A percentile compares a stretch with the other conserved stretches of the same genome.
Evolutionary conservation across 2,329 filamentous ascomycete species (phyloP).

Genomic region (Epichloe gansuensis): DNA sequence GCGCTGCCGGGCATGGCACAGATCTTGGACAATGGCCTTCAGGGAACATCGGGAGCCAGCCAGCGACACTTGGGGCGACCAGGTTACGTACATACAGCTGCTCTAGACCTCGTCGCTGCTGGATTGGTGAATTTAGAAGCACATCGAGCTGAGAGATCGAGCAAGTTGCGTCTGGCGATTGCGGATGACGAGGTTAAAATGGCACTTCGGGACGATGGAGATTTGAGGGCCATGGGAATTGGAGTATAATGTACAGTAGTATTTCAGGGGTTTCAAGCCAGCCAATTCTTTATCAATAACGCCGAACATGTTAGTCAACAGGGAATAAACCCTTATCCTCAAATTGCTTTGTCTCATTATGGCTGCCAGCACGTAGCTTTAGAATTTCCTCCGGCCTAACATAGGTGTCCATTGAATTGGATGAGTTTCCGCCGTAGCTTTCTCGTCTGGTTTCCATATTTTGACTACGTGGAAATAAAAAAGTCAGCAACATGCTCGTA

Average conservation of each 20-base stretch:
- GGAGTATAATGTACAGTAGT: slow-evolving; percentile 21
- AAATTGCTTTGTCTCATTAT: neutral
- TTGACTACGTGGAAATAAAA: slow-evolving; percentile 53
- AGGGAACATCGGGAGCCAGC: slow-evolving; percentile 14
- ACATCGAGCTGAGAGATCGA: slow-evolving; percentile 69
- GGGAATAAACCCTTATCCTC: neutral
- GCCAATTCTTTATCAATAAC: neutral
- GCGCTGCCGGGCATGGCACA: slow-evolving; percentile 25
- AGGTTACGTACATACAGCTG: slow-evolving; percentile 51
- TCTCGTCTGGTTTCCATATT: slow-evolving; percentile 90
- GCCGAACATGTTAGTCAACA: neutral
- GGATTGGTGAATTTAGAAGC: slow-evolving; percentile 79
- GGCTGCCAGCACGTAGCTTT: slow-evolving; percentile 9
- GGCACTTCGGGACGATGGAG: slow-evolving; percentile 77
- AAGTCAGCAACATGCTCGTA: slow-evolving; percentile 32
- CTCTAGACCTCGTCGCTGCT: slow-evolving; percentile 73
- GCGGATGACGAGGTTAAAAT: slow-evolving; percentile 84
- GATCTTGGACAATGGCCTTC: slow-evolving; percentile 20
- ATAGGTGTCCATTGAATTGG: slow-evolving; percentile 87
- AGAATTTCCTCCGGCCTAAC: slow-evolving; percentile 65
- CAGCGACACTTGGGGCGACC: slow-evolving; percentile 22
- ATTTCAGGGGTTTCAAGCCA: slow-evolving; percentile 8
- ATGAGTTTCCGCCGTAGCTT: slow-evolving; percentile 81
- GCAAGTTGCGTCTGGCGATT: slow-evolving; percentile 74
- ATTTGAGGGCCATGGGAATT: slow-evolving; percentile 71